Base-by-base conservation (phyloP, 1,284 basidiomycete genomes). In the Tilletiopsis washingtonensis region DNA sequence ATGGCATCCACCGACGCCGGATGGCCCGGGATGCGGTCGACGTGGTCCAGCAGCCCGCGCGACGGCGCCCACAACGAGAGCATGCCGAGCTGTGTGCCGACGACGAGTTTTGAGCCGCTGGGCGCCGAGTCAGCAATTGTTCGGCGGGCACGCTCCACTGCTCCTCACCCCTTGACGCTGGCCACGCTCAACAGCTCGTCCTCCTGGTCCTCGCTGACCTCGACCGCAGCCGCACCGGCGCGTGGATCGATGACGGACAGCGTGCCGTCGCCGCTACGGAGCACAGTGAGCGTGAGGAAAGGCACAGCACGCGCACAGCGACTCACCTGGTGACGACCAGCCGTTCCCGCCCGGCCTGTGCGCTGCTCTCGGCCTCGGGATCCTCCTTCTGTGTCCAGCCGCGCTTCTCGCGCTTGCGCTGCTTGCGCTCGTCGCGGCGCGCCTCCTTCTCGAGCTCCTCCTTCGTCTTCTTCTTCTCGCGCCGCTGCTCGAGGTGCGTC, bases 51-150 rank as follows among this genome's bases (percentile, higher is more conserved):
- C 81, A 88, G 88, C 1, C 91, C 91, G 56, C 81, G 84, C 39
- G 78, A 82, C 15, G 86, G 81, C 67, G 91, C 88, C 78, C 91
- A 96, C 45, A 96, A 81, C 3, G 86, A 88, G 3, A 97, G 76
- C n/a, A 91, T 84, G 43, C 91, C 91, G 17, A 88, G 74, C 58
- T 93, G 90, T 0, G 89, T 91, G 6, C 91, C 91, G 2, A 94
- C 85, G 3, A 91, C 83, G 12, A 85, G 78, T 74, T 94, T 94
- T 25, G 82, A 77, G 2, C 79, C 83, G 14, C 85, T 88, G 23
- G 1, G 20, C 1, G 38, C 15, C 6, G 54, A 21, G 24, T 3
- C n/a, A 46, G 1, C 12, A 12, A 21, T 1, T 23, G 25, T 14
- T 20, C 43, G 23, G 34, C 12, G 15, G n/a, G 7, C 45, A 42